Evolutionary conservation across 495 filamentous ascomycete species (phyloP).

Genomic region (Articulospora tetracladia): DNA sequence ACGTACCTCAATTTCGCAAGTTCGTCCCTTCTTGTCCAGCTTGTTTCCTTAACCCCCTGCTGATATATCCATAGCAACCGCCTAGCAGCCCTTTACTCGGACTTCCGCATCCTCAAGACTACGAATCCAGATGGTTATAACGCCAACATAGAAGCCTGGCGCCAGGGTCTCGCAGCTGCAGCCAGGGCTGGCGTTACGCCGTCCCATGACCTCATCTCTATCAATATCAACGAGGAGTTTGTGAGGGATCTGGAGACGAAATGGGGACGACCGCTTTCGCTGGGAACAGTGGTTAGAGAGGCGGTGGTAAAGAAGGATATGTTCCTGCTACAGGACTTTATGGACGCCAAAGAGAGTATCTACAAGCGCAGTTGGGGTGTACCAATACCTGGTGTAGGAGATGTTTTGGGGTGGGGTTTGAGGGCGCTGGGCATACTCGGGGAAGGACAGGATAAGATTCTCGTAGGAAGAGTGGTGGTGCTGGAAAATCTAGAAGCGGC

Average conservation of each 20-base stretch:
- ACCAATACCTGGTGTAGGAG: slow-evolving; percentile 40
- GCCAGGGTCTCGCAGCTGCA: slow-evolving; percentile 64
- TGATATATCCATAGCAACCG: slow-evolving; percentile 56
- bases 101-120: slow-evolving; percentile 72
- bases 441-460: slow-evolving; percentile 38
- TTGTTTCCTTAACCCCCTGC: neutral
- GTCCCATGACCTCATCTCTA: slow-evolving; percentile 50
- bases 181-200: slow-evolving; percentile 62
- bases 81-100: slow-evolving; percentile 89
- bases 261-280: slow-evolving; percentile 78
- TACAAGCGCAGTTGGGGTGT: slow-evolving; percentile 48
- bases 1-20: slow-evolving; percentile 66
- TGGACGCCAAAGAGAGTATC: slow-evolving; percentile 56
- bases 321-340: slow-evolving; percentile 64
- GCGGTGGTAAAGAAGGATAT: slow-evolving; percentile 63
- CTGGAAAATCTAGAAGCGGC: slow-evolving; percentile 54
- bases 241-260: slow-evolving; percentile 66
- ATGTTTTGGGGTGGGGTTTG: slow-evolving; percentile 71
- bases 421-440: slow-evolving; percentile 62
- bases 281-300: slow-evolving; percentile 78
- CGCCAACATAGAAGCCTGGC: slow-evolving; percentile 84
- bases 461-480: slow-evolving; percentile 51
- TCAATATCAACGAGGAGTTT: slow-evolving; percentile 67
- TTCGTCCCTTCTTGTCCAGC: slow-evolving; percentile 26
- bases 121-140: slow-evolving; percentile 89